Base-by-base conservation (phyloP, 768 basidiomycete genomes). In the Trametopsis cervina region DNA sequence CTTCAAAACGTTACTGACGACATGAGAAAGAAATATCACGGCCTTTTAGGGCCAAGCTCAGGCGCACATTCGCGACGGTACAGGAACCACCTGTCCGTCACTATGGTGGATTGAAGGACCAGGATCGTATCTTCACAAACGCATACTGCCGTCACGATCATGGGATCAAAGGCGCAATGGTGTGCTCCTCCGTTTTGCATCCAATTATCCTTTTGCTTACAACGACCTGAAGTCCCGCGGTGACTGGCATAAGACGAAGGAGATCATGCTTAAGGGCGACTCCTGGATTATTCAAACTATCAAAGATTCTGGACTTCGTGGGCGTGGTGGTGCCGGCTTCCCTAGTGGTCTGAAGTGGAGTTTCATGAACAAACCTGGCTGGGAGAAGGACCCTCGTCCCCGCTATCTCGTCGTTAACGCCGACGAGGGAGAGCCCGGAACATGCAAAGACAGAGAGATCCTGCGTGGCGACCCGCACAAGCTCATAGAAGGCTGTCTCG, bases 351-450 rank as follows among this genome's bases (percentile, higher is more conserved):
- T 98, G 58, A 97, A 98, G 64, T 97, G 94, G 94, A 88, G 85
- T 60, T 93, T 92, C 65, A 95, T 98, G 95, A 98, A 99, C 76
- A 99, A 98, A 69, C 94, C 93, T n/a, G 83, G 84, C 22, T 97
- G 95, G 95, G 82, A 98, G 72, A 85, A 89, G 63, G 95, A 97
- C 61, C 81, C 81, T 29, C 22, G 93, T 44, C 95, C 94, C 3
- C 83, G 95, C 20, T 98, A 98, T 64, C 79, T 99, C 4, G 95
- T 99, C 44, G 89, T 98, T 57, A 97, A 98, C 64, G 94, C 95
- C 13, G 95, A 98, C 65, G 95, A 98, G 69, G 95, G 95, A 43
- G 95, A 99, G 67, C 95, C 94, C 0, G 95, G 95, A 15, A 99
- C 95, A 2, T 97, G 95, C 80, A 99, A 99, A 66, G 95, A 98